phyloP scores from a whole-genome alignment of 2,329 filamentous ascomycete species.

The Diaporthe sp. region DNA sequence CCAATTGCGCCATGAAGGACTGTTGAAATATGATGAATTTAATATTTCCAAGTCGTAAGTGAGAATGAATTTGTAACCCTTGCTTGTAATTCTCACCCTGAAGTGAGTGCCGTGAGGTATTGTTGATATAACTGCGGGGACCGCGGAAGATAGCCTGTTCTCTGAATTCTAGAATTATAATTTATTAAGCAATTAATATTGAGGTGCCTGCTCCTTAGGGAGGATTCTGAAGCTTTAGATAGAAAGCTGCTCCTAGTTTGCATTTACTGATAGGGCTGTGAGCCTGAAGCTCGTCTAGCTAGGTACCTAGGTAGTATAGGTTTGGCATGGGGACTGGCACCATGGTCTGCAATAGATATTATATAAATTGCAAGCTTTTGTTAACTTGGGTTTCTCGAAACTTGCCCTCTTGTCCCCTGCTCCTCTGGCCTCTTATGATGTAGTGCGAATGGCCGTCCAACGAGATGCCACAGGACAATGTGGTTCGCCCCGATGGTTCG shows the following conservation, averaged over 20 bases:
- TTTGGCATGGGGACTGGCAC: neutral
- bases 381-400: neutral
- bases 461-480: no score
- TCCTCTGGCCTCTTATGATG: neutral
- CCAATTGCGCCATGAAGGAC: constrained; percentile 57
- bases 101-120: no score
- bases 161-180: no score
- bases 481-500: constrained; percentile 9
- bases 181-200: neutral
- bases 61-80: no score
- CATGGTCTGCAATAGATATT: neutral
- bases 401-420: neutral
- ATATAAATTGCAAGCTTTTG: neutral
- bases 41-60: no score
- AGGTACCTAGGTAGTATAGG: neutral
- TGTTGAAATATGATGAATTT: no score
- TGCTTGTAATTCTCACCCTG: no score
- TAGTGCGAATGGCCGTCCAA: neutral
- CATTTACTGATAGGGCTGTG: neutral
- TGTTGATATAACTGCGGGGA: no score
- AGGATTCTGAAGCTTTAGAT: neutral
- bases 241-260: neutral
- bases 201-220: neutral
- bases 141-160: no score
- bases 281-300: neutral